A percentile compares a stretch with the other conserved stretches of the same genome.
These are phyloP conservation scores for Penicillium flavigenum DNA, from an alignment of 495 filamentous ascomycete genomes.

Conservation along the genomic window DNA sequence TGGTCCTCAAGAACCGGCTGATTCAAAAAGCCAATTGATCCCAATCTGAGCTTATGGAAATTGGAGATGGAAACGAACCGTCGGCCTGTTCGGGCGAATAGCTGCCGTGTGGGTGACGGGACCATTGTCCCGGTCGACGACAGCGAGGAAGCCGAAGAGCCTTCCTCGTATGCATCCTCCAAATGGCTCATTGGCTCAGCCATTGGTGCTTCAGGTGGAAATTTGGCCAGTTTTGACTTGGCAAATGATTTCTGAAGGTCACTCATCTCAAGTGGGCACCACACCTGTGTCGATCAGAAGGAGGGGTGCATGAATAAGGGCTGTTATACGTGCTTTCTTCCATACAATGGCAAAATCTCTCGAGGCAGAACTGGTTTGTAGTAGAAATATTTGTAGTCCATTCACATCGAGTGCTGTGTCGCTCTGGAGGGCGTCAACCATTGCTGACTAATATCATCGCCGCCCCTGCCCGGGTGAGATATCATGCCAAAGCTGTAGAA, in stretches of 20 bases:
- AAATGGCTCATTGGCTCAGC: constrained; percentile 33
- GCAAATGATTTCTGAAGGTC: constrained; percentile 82
- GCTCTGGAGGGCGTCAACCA: too few relatives aligned
- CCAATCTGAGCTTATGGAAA: not conserved
- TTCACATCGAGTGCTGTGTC: too few relatives aligned
- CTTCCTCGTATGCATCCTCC: constrained; percentile 46
- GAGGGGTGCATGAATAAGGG: not conserved
- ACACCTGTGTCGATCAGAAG: constrained; percentile 5
- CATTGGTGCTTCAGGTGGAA: constrained; percentile 57
- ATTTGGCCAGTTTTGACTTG: constrained; percentile 68
- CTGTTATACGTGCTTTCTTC: not conserved
- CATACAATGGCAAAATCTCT: not conserved
- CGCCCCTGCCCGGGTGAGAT: too few relatives aligned
- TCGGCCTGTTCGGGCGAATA: constrained; percentile 65
- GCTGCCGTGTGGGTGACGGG: constrained; percentile 69
- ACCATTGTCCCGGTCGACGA: constrained; percentile 89
- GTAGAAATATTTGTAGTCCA: too few relatives aligned
- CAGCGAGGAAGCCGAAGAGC: constrained; percentile 68
- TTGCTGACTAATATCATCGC: too few relatives aligned
- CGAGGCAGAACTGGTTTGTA: not conserved
- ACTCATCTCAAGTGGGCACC: constrained; percentile 60
- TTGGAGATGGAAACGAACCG: constrained; percentile 47
- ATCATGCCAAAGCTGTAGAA: too few relatives aligned
- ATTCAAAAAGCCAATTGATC: not conserved
- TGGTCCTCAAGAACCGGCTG: not conserved